phyloP scores from a whole-genome alignment of 805 yeast genomes.

The Cyberlindnera euphorbiiphila region DNA sequence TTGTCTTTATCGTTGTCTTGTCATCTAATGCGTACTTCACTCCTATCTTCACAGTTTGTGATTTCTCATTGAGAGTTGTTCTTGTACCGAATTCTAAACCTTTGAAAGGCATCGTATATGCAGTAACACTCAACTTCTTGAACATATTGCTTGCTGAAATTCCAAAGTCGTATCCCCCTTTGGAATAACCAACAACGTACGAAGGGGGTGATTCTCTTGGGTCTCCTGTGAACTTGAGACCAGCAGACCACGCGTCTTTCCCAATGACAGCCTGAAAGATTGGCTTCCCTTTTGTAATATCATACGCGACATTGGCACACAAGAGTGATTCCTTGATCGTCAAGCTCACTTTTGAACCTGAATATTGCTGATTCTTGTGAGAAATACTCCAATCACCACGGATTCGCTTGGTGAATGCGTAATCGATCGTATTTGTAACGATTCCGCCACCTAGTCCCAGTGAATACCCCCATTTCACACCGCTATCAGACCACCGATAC shows the following conservation, averaged over 20 bases:
- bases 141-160: too few relatives aligned
- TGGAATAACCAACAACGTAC: conserved; percentile 3
- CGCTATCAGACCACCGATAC: conserved; percentile 6
- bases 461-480: conserved; percentile 7
- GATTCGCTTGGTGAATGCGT: not conserved
- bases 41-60: conserved; percentile 5
- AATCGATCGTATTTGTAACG: conserved; percentile 7
- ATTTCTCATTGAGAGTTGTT: not conserved
- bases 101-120: not conserved
- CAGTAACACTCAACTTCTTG: too few relatives aligned
- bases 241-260: conserved; percentile 1
- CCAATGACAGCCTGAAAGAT: conserved; percentile 3
- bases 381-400: conserved; percentile 2
- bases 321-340: not conserved
- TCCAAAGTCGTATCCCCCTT: too few relatives aligned
- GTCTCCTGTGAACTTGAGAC: conserved; percentile 2
- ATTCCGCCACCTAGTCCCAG: conserved; percentile 2
- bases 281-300: not conserved
- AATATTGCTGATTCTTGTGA: conserved; percentile 1
- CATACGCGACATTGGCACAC: conserved; percentile 2
- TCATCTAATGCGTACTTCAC: conserved; percentile 2
- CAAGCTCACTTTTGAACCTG: not conserved
- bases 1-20: conserved; percentile 1
- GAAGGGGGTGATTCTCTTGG: not conserved
- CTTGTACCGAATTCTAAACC: conserved; percentile 4